Conservation (phyloP, 2,329 filamentous ascomycete genomes). For the Talaromyces verruculosus region DNA sequence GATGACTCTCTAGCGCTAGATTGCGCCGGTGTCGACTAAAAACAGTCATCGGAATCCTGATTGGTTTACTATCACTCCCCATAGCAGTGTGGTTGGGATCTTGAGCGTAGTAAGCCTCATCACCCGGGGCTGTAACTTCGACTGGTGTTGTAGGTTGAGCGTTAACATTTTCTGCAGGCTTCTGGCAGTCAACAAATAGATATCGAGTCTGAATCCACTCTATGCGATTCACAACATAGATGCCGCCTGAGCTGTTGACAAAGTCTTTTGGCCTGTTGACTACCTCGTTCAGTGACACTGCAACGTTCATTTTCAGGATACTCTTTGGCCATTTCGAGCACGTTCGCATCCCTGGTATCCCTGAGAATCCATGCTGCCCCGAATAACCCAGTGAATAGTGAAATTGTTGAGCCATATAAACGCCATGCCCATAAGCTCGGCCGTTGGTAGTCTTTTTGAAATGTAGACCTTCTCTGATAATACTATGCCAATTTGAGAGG, state of each 20-base stretch:
- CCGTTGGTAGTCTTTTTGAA: constrained; percentile 65
- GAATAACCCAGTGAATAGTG: constrained; percentile 58
- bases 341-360: constrained; percentile 19
- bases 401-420: constrained; percentile 71
- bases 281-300: constrained; percentile 79
- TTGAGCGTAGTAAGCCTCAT: constrained; percentile 36
- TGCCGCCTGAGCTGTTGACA: constrained; percentile 52
- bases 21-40: constrained; percentile 47
- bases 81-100: constrained; percentile 39
- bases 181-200: constrained; percentile 61
- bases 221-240: constrained; percentile 68
- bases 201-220: constrained; percentile 93
- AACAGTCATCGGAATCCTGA: constrained; percentile 56
- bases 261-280: constrained; percentile 71
- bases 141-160: neutral
- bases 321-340: constrained; percentile 64
- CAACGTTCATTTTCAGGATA: constrained; percentile 56
- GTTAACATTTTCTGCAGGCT: neutral
- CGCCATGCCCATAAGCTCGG: constrained; percentile 72
- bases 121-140: neutral
- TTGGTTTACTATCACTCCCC: constrained; percentile 37
- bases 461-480: constrained; percentile 78
- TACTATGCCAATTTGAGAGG: constrained; percentile 82
- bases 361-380: neutral
- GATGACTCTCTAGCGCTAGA: neutral